phyloP scores from a whole-genome alignment of 176 grass and related monocot genomes.

The Oryza glaberrima region DNA sequence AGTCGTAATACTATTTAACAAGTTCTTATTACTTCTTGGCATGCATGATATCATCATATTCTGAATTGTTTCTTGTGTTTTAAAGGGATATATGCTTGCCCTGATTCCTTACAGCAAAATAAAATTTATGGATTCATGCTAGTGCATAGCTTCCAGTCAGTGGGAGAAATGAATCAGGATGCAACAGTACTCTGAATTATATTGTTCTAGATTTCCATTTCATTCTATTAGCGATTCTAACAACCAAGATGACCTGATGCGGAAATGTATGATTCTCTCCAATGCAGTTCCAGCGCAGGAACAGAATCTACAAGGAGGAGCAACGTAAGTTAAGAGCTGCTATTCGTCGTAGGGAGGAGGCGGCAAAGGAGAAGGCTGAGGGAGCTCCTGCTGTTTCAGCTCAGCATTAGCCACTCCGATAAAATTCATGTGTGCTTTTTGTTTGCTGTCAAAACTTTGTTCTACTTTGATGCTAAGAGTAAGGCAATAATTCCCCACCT shows the following conservation, averaged over 20 bases:
- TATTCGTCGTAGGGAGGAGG: slow-evolving; percentile 27
- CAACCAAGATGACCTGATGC: neutral
- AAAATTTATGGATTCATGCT: neutral
- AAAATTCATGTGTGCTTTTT: slow-evolving; percentile 10
- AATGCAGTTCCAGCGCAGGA: slow-evolving; percentile 92
- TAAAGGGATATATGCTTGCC: neutral
- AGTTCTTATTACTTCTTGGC: neutral
- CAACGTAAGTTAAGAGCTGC: slow-evolving; percentile 86
- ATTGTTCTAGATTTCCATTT: slow-evolving; percentile 22
- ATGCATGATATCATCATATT: neutral
- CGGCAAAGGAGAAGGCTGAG: slow-evolving; percentile 68
- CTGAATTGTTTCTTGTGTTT: neutral
- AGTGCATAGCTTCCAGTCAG: neutral
- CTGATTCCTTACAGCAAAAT: neutral
- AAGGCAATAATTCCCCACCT: slow-evolving; percentile 42
- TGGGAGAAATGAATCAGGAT: neutral
- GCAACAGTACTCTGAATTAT: neutral
- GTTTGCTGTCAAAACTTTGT: slow-evolving; percentile 34
- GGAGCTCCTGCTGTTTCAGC: slow-evolving; percentile 44
- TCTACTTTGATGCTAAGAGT: slow-evolving; percentile 45
- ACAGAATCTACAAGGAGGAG: slow-evolving; percentile 98
- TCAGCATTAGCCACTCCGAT: slow-evolving; percentile 52
- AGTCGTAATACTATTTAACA: neutral
- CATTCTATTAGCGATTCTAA: neutral
- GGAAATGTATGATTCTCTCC: slow-evolving; percentile 14